A percentile compares a stretch with the other conserved stretches of the same genome.
These are phyloP conservation scores for Rhodomyrtus tomentosa DNA, from an alignment of 345 rosid genomes.

Conservation along the genomic window DNA sequence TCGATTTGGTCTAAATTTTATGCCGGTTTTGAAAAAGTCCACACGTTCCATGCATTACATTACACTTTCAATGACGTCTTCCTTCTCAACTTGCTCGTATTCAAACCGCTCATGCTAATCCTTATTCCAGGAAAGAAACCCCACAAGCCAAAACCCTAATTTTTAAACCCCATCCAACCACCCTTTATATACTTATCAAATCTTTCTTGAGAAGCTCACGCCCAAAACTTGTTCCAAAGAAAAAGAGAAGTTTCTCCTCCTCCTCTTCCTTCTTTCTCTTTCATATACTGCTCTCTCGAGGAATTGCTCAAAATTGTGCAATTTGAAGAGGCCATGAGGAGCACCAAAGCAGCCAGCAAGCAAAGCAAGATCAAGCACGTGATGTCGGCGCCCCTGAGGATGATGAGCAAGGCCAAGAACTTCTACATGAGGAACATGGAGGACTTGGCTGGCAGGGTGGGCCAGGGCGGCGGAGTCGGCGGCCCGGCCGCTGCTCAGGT, in stretches of 20 bases:
- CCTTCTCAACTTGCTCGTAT: background rate
- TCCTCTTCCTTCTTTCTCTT: background rate
- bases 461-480: constrained; percentile 2
- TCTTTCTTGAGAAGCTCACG: background rate
- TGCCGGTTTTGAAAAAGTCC: background rate
- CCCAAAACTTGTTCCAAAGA: background rate
- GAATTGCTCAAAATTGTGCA: background rate
- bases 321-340: constrained; percentile 4
- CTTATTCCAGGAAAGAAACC: background rate
- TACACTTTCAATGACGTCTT: background rate
- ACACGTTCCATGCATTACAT: background rate
- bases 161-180: background rate
- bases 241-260: background rate
- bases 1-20: background rate
- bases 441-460: constrained; percentile 7
- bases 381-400: constrained; percentile 8
- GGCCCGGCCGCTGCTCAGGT: background rate
- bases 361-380: constrained; percentile 8
- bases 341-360: background rate
- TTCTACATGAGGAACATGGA: constrained; percentile 19
- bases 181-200: background rate
- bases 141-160: background rate
- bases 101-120: background rate
- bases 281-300: no score
- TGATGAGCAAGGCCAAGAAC: constrained; percentile 22